phyloP scores from a whole-genome alignment of 2,329 filamentous ascomycete genomes.

The Colletotrichum sp. region DNA sequence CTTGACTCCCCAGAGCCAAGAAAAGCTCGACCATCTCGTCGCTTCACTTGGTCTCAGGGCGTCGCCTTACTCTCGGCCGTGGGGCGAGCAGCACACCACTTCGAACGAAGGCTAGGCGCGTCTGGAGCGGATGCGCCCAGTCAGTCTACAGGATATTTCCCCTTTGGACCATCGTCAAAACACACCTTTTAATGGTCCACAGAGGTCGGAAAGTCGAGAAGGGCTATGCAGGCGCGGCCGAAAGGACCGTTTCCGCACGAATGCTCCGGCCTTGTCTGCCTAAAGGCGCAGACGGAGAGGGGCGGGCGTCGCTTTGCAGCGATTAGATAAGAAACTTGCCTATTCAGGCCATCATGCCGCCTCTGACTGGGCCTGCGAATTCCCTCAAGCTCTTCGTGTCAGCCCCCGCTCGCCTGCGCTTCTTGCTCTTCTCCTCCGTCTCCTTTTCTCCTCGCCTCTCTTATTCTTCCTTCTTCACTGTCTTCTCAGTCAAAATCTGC shows the following conservation, averaged over 20 bases:
- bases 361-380: slow-evolving; percentile 9
- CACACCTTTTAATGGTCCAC: background rate
- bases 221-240: background rate
- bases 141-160: background rate
- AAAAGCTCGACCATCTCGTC: background rate
- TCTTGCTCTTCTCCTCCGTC: background rate
- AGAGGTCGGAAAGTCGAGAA: background rate
- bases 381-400: background rate
- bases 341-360: slow-evolving; percentile 14
- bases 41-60: background rate
- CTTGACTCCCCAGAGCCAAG: background rate
- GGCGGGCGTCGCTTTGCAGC: background rate
- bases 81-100: background rate
- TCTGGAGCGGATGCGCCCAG: background rate
- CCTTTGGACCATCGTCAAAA: background rate
- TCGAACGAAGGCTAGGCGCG: background rate
- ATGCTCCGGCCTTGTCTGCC: background rate
- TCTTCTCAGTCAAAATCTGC: background rate
- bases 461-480: background rate
- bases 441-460: background rate
- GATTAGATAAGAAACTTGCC: slow-evolving; percentile 21
- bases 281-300: background rate
- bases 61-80: background rate
- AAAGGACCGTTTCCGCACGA: background rate
- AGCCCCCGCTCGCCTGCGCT: background rate